Conservation (phyloP, 169 alveolate genomes). For the Perkinsus chesapeaki region DNA sequence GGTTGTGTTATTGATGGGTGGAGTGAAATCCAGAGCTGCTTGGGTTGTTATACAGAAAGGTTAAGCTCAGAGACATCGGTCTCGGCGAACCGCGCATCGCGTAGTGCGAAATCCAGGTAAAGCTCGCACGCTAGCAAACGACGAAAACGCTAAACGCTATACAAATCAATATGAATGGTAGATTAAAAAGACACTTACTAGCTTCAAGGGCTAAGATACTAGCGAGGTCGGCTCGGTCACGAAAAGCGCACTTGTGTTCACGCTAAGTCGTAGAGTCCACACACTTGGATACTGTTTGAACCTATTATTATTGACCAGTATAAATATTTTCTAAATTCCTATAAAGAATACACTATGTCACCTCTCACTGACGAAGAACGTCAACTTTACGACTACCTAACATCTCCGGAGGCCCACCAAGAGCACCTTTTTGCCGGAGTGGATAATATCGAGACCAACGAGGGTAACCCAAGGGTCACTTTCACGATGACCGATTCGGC, state of each 20-base stretch:
- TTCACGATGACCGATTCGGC: slow-evolving; percentile 12
- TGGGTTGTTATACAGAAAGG: too few relatives aligned
- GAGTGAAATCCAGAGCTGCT: too few relatives aligned
- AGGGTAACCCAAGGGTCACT: too few relatives aligned
- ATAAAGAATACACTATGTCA: not conserved
- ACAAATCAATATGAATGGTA: not conserved
- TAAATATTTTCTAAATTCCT: not conserved
- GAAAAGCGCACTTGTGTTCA: not conserved
- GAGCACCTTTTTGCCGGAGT: not conserved
- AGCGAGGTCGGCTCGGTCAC: not conserved
- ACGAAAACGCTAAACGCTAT: too few relatives aligned
- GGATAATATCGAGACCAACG: not conserved
- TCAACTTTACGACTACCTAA: not conserved
- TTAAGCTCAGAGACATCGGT: too few relatives aligned
- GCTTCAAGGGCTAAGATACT: not conserved
- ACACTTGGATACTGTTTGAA: not conserved
- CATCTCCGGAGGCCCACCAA: not conserved
- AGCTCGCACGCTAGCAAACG: too few relatives aligned
- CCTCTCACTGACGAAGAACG: not conserved
- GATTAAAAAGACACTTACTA: not conserved
- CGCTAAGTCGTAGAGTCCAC: not conserved
- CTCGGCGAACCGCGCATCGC: too few relatives aligned
- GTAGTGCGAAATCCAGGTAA: too few relatives aligned
- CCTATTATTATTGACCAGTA: not conserved
- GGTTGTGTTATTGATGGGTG: too few relatives aligned